Conservation (phyloP, 306 rosid species). For the Canavalia gladiata region DNA sequence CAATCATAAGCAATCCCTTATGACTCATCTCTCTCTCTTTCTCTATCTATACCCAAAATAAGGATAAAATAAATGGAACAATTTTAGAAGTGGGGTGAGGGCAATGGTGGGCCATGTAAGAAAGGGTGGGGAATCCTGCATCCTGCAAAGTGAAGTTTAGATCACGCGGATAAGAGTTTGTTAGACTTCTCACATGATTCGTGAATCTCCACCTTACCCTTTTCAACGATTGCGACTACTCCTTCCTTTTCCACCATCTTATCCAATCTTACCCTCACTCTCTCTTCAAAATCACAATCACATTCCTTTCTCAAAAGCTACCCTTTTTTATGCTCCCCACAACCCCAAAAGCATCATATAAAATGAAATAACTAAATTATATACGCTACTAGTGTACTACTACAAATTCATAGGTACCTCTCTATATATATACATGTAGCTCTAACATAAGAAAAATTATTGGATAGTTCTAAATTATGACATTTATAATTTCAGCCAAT, state of each 20-base stretch:
- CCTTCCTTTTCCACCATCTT: neutral
- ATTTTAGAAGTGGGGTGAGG: neutral
- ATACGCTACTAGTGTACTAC: neutral
- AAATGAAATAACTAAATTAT: neutral
- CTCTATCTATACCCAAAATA: neutral
- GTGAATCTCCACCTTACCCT: conserved; percentile 60
- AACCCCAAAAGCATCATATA: neutral
- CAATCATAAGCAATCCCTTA: neutral
- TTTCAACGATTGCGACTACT: conserved; percentile 66
- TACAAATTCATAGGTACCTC: too few relatives aligned
- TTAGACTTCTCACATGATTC: conserved; percentile 77
- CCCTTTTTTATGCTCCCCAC: neutral
- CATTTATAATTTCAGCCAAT: too few relatives aligned
- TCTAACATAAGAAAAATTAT: too few relatives aligned
- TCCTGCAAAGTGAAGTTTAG: conserved; percentile 56
- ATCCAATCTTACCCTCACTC: conserved; percentile 33
- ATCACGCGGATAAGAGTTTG: conserved; percentile 68
- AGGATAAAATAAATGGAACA: neutral
- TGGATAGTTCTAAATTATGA: too few relatives aligned
- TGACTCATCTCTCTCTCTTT: neutral
- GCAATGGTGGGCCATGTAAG: neutral
- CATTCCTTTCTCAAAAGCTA: neutral
- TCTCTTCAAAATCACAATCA: conserved; percentile 9
- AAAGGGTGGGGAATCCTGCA: conserved; percentile 41
- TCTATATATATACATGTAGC: neutral